Conservation (phyloP, 176 grass and related monocot genomes). For the Juncus effusus region DNA sequence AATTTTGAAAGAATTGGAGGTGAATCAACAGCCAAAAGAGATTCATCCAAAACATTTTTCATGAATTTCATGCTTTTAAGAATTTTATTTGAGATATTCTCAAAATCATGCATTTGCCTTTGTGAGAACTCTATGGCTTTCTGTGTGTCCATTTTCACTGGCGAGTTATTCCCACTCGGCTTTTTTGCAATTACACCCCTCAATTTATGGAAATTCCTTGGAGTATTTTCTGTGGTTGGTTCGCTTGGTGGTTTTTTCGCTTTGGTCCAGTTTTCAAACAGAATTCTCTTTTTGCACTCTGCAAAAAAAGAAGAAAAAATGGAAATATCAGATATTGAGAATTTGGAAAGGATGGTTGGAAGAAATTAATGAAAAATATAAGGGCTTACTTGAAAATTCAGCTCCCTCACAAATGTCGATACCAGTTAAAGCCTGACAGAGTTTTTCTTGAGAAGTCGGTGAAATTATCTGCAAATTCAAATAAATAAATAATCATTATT, state of each 20-base stretch:
- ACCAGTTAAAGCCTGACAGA: slow-evolving; percentile 31
- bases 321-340: not conserved
- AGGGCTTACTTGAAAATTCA: slow-evolving; percentile 28
- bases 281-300: slow-evolving; percentile 30
- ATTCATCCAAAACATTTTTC: slow-evolving; percentile 71
- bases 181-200: slow-evolving; percentile 34
- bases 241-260: slow-evolving; percentile 4
- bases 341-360: not conserved
- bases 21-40: slow-evolving; percentile 44
- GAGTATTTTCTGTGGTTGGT: slow-evolving; percentile 5
- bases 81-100: slow-evolving; percentile 74
- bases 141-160: slow-evolving; percentile 47
- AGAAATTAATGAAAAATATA: slow-evolving; percentile 6
- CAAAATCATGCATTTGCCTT: slow-evolving; percentile 87
- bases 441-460: slow-evolving; percentile 51
- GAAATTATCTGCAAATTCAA: slow-evolving; percentile 42
- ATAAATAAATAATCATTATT: not conserved
- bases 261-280: slow-evolving; percentile 27
- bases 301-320: not conserved
- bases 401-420: slow-evolving; percentile 25
- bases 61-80: slow-evolving; percentile 72
- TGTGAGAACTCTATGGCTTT: slow-evolving; percentile 82
- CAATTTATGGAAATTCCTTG: slow-evolving; percentile 26
- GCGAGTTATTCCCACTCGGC: slow-evolving; percentile 31
- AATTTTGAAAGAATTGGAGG: slow-evolving; percentile 46